These are phyloP conservation scores for Micromonas commoda DNA, from an alignment of 139 green algal species.

Conservation along the genomic window DNA sequence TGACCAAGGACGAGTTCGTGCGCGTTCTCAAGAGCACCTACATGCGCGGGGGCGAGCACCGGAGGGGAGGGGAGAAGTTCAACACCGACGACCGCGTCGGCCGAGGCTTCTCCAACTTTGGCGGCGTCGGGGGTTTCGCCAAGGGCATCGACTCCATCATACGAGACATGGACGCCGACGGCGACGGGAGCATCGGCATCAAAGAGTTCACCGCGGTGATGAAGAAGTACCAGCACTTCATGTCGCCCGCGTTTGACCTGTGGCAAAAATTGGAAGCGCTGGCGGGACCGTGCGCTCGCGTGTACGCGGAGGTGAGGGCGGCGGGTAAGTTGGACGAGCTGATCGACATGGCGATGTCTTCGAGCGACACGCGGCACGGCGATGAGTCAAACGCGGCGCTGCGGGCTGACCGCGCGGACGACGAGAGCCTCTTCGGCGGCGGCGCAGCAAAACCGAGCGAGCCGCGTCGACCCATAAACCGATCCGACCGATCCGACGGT, in stretches of 20 bases:
- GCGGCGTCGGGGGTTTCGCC: neutral
- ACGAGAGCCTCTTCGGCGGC: neutral
- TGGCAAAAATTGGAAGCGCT: neutral
- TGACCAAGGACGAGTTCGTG: conserved; percentile 7
- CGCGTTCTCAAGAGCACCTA: no score
- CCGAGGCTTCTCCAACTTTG: neutral
- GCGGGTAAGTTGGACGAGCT: neutral
- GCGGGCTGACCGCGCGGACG: no score
- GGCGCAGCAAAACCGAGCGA: no score
- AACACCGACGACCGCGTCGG: neutral
- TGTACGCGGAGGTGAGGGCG: neutral
- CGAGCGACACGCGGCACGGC: neutral
- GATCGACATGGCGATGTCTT: neutral
- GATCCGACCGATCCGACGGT: no score
- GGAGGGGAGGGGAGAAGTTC: no score
- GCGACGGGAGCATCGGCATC: neutral
- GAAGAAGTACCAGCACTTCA: neutral
- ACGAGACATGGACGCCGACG: neutral
- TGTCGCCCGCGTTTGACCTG: conserved; percentile 9
- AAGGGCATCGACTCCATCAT: neutral
- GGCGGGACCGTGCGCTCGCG: neutral
- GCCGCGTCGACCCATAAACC: no score
- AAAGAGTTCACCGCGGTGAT: neutral
- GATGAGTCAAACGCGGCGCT: neutral
- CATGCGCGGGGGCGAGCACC: neutral